Conservation (phyloP, 306 rosid species). For the Herpetospermum pedunculosum region DNA sequence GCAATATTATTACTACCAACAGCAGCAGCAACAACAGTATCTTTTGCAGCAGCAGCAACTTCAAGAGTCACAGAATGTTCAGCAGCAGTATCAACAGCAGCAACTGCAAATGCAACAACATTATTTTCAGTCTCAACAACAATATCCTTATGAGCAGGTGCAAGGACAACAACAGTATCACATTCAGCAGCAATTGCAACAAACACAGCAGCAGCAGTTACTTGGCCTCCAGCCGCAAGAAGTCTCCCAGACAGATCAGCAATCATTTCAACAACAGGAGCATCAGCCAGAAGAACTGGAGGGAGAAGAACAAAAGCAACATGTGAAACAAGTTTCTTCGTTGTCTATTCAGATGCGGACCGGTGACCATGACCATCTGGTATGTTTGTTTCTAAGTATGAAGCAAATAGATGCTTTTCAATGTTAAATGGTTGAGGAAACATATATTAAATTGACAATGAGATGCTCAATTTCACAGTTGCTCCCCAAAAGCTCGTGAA, state of each 20-base stretch:
- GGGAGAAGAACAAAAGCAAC: constrained; percentile 17
- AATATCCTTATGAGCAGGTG: constrained; percentile 21
- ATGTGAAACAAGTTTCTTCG: constrained; percentile 14
- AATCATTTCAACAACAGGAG: constrained; percentile 8
- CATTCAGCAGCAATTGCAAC: constrained; percentile 27
- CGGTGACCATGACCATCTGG: constrained; percentile 18
- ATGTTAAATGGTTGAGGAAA: not conserved
- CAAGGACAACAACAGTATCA: constrained; percentile 38
- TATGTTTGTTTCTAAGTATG: not conserved
- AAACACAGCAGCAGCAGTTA: constrained; percentile 29
- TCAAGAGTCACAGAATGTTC: constrained; percentile 7
- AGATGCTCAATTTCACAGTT: not conserved
- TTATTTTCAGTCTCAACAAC: constrained; percentile 37
- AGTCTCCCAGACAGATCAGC: constrained; percentile 14
- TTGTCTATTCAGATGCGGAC: constrained; percentile 12
- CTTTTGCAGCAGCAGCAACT: constrained; percentile 31
- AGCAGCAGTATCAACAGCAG: constrained; percentile 26
- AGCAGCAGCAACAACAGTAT: constrained; percentile 53
- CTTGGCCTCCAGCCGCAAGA: constrained; percentile 19
- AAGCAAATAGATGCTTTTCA: too few relatives aligned
- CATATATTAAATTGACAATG: not conserved
- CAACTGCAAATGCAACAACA: constrained; percentile 38
- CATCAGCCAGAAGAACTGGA: constrained; percentile 27
- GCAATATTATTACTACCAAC: constrained; percentile 79
- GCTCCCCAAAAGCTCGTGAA: too few relatives aligned